Evolutionary conservation across 345 rosid genomes (phyloP).

Genomic region (Lepidium africanum): DNA sequence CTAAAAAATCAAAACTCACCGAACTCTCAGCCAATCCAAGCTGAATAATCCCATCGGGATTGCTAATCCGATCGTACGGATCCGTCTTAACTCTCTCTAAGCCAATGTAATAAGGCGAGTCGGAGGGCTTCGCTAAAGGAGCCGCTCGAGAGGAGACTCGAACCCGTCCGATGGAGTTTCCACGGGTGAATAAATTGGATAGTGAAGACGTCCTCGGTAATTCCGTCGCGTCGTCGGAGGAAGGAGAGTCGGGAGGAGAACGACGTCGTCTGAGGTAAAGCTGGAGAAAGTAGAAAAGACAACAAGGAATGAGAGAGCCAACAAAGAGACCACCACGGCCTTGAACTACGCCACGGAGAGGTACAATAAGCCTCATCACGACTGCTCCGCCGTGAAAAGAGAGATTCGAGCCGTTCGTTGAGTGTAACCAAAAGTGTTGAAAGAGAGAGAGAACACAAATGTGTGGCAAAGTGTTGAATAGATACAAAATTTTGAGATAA

Average conservation of each 20-base stretch:
- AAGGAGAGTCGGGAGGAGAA: conserved; percentile 45
- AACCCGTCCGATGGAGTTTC: conserved; percentile 45
- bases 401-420: conserved; percentile 20
- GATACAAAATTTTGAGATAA: background rate
- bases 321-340: conserved; percentile 76
- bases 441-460: no score
- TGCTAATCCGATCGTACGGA: conserved; percentile 44
- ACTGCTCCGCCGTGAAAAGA: conserved; percentile 7
- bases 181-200: conserved; percentile 41
- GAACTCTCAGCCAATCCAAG: conserved; percentile 81
- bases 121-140: conserved; percentile 47
- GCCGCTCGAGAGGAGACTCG: conserved; percentile 49
- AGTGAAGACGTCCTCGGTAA: conserved; percentile 52
- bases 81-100: conserved; percentile 50
- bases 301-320: conserved; percentile 83
- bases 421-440: background rate
- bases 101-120: conserved; percentile 70
- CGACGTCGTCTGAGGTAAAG: conserved; percentile 67
- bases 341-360: conserved; percentile 72
- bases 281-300: conserved; percentile 74
- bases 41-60: conserved; percentile 67
- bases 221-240: conserved; percentile 39
- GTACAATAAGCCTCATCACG: conserved; percentile 74
- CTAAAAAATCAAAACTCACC: conserved; percentile 29
- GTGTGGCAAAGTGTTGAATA: background rate